Percentiles rank a stretch among this genome's conserved stretches.
These are phyloP conservation scores for Colletotrichum sansevieriae DNA, from an alignment of 2,329 filamentous ascomycete genomes.

Conservation along the genomic window DNA sequence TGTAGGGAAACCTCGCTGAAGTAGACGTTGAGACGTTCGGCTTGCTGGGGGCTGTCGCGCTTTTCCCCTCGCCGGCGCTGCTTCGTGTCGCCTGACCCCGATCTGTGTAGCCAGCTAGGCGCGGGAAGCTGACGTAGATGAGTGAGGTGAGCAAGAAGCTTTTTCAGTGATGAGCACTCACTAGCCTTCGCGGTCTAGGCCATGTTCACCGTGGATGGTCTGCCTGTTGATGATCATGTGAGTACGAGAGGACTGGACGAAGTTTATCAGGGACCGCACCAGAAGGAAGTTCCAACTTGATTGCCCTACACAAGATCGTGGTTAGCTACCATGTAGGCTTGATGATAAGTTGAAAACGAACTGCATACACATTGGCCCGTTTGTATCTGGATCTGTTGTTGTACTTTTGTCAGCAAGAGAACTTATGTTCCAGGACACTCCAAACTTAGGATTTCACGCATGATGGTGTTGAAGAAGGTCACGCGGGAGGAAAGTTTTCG, in stretches of 20 bases:
- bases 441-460: constrained; percentile 74
- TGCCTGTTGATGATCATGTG: constrained; percentile 68
- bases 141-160: background rate
- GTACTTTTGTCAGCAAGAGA: constrained; percentile 64
- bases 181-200: constrained; percentile 96
- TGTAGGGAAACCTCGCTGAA: constrained; percentile 76
- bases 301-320: constrained; percentile 78
- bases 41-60: constrained; percentile 96
- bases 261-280: constrained; percentile 66
- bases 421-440: no score
- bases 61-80: no score
- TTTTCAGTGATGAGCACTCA: constrained; percentile 63
- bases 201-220: constrained; percentile 89
- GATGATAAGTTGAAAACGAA: constrained; percentile 39
- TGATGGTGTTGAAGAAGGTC: constrained; percentile 53
- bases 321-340: background rate
- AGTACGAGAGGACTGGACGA: constrained; percentile 46
- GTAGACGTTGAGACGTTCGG: constrained; percentile 99
- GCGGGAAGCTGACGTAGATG: constrained; percentile 77
- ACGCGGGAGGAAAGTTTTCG: background rate
- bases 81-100: no score
- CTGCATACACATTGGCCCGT: constrained; percentile 92
- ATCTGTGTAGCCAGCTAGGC: no score
- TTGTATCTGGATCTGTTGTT: constrained; percentile 94
- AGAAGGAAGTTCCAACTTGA: constrained; percentile 99